Evolutionary conservation across 225 moss, liverwort and hornwort genomes (phyloP).

Genomic region (Polytrichum formosum): DNA sequence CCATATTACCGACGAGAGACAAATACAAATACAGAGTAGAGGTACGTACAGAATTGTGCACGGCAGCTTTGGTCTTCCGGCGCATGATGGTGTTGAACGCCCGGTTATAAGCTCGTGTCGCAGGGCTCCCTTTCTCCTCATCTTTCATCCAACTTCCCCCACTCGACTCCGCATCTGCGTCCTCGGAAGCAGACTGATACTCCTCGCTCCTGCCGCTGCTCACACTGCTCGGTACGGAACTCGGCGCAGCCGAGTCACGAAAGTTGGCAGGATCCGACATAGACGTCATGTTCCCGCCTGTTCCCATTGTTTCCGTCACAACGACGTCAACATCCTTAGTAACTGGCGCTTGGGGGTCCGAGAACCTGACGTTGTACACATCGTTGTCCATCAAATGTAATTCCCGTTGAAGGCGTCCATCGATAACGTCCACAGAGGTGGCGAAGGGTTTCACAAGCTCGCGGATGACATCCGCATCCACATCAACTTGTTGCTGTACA

Average conservation of each 20-base stretch:
- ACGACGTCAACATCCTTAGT: slow-evolving; percentile 14
- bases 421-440: slow-evolving; percentile 19
- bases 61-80: slow-evolving; percentile 24
- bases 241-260: slow-evolving; percentile 11
- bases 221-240: slow-evolving; percentile 14
- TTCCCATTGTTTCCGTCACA: slow-evolving; percentile 4
- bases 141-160: slow-evolving; percentile 13
- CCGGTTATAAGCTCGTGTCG: slow-evolving; percentile 22
- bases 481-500: slow-evolving; percentile 5
- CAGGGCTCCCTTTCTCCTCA: slow-evolving; percentile 39
- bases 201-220: slow-evolving; percentile 19
- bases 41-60: slow-evolving; percentile 22
- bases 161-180: slow-evolving; percentile 17
- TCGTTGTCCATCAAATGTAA: slow-evolving; percentile 24
- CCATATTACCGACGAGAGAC: no score
- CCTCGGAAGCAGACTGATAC: slow-evolving; percentile 2
- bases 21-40: not conserved
- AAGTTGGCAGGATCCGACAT: not conserved
- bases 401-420: slow-evolving; percentile 12
- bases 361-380: slow-evolving; percentile 14
- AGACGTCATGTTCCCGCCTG: not conserved
- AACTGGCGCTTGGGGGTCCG: not conserved
- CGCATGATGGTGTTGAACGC: slow-evolving; percentile 35
- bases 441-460: slow-evolving; percentile 43
- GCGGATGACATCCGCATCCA: slow-evolving; percentile 9